These are phyloP conservation scores for Spizellomyces punctatus DNA, from an alignment of 192 early-diverging fungal species.

Conservation along the genomic window DNA sequence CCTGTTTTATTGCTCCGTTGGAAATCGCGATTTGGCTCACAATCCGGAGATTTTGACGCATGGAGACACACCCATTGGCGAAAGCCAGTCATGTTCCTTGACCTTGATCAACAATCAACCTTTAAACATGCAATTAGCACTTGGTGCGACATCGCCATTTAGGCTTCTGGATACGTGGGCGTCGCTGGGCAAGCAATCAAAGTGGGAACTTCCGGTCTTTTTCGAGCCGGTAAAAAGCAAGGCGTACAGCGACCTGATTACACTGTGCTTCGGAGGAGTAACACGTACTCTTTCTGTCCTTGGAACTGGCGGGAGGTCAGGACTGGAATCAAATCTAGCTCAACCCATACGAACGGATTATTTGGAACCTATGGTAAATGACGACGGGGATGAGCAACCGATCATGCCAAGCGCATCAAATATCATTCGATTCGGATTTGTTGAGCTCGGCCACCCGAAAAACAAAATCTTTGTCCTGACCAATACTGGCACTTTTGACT, in stretches of 20 bases:
- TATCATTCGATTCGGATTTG: conserved; percentile 51
- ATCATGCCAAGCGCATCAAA: conserved; percentile 9
- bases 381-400: conserved; percentile 24
- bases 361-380: neutral
- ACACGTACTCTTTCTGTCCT: conserved; percentile 40
- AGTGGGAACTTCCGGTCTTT: conserved; percentile 7
- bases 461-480: conserved; percentile 35
- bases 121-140: conserved; percentile 14
- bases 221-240: conserved; percentile 36
- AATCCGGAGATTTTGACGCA: conserved; percentile 42
- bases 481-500: conserved; percentile 54
- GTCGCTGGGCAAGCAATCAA: conserved; percentile 4
- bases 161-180: neutral
- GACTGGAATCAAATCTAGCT: conserved; percentile 38
- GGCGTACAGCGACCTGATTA: conserved; percentile 37
- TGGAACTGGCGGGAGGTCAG: conserved; percentile 39
- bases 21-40: conserved; percentile 34
- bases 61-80: conserved; percentile 47
- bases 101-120: conserved; percentile 42
- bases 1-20: conserved; percentile 41
- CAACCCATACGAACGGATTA: conserved; percentile 23
- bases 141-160: conserved; percentile 35
- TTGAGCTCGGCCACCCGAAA: conserved; percentile 36
- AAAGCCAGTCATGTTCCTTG: conserved; percentile 16
- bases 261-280: conserved; percentile 17